These are phyloP conservation scores for Xanthoceras sorbifolium DNA, from an alignment of 345 rosid species.

Conservation along the genomic window DNA sequence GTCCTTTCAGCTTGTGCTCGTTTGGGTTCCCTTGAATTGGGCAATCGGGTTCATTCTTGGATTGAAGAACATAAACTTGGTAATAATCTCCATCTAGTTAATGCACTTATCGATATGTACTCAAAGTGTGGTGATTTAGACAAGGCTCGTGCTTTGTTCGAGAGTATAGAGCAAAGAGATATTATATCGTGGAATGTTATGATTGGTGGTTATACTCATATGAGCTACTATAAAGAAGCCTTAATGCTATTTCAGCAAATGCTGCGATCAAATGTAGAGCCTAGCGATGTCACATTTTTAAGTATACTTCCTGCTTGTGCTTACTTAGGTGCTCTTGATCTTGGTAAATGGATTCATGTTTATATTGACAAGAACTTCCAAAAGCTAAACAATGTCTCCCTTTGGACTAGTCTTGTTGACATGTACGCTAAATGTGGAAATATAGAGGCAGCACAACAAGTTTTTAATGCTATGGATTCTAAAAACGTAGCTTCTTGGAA, in stretches of 20 bases:
- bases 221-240: slow-evolving; percentile 49
- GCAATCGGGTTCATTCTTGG: slow-evolving; percentile 54
- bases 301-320: slow-evolving; percentile 68
- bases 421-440: slow-evolving; percentile 71
- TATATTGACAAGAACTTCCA: slow-evolving; percentile 47
- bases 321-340: slow-evolving; percentile 56
- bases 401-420: slow-evolving; percentile 61
- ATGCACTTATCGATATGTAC: slow-evolving; percentile 72
- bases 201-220: slow-evolving; percentile 58
- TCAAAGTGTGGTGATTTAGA: slow-evolving; percentile 56
- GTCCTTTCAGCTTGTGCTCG: slow-evolving; percentile 74
- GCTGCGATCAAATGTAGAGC: slow-evolving; percentile 44
- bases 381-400: slow-evolving; percentile 24
- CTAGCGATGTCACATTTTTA: slow-evolving; percentile 56
- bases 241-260: slow-evolving; percentile 53
- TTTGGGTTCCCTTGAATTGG: slow-evolving; percentile 48
- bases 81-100: slow-evolving; percentile 45
- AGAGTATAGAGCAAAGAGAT: slow-evolving; percentile 41
- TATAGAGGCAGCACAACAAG: slow-evolving; percentile 47
- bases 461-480: slow-evolving; percentile 37
- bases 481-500: slow-evolving; percentile 62
- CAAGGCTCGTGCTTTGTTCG: slow-evolving; percentile 46
- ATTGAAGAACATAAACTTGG: slow-evolving; percentile 45
- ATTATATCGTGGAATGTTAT: slow-evolving; percentile 68
- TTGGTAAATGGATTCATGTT: slow-evolving; percentile 70